Evolutionary conservation across 495 filamentous ascomycete species (phyloP).

Genomic region (Neurospora sp.): DNA sequence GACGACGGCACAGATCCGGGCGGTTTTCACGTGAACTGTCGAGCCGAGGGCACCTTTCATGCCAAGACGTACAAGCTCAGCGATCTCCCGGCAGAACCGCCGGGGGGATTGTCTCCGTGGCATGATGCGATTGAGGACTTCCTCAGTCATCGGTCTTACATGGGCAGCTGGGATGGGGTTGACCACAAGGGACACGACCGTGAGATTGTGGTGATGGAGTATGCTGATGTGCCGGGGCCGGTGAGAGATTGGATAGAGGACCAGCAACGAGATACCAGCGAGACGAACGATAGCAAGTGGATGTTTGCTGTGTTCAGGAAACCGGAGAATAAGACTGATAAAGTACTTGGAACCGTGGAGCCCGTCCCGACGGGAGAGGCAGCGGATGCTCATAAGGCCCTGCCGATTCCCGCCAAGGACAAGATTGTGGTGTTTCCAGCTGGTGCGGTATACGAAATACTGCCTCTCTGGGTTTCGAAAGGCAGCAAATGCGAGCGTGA

Average conservation of each 20-base stretch:
- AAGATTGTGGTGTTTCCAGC: conserved; percentile 27
- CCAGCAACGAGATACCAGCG: conserved; percentile 11
- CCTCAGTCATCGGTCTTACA: conserved; percentile 11
- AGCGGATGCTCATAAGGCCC: not conserved
- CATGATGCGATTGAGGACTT: conserved; percentile 16
- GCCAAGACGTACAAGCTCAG: conserved; percentile 22
- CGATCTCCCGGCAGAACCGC: conserved; percentile 13
- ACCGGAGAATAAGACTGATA: conserved; percentile 13
- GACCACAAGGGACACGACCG: conserved; percentile 22
- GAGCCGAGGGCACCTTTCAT: conserved; percentile 11
- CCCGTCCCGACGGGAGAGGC: conserved; percentile 4
- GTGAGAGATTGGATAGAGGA: conserved; percentile 24
- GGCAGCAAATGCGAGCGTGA: conserved; percentile 25
- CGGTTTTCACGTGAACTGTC: conserved; percentile 22
- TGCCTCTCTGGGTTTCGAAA: conserved; percentile 23
- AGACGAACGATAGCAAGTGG: conserved; percentile 13
- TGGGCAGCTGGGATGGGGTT: conserved; percentile 25
- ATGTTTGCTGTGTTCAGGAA: conserved; percentile 21
- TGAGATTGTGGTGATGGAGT: conserved; percentile 27
- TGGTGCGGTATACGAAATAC: conserved; percentile 21
- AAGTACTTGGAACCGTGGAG: conserved; percentile 5
- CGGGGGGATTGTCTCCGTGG: conserved; percentile 19
- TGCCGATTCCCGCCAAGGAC: conserved; percentile 12
- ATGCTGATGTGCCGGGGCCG: conserved; percentile 15
- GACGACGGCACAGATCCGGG: conserved; percentile 20